These are phyloP conservation scores for Linum lewisii DNA, from an alignment of 345 rosid genomes.

Conservation along the genomic window DNA sequence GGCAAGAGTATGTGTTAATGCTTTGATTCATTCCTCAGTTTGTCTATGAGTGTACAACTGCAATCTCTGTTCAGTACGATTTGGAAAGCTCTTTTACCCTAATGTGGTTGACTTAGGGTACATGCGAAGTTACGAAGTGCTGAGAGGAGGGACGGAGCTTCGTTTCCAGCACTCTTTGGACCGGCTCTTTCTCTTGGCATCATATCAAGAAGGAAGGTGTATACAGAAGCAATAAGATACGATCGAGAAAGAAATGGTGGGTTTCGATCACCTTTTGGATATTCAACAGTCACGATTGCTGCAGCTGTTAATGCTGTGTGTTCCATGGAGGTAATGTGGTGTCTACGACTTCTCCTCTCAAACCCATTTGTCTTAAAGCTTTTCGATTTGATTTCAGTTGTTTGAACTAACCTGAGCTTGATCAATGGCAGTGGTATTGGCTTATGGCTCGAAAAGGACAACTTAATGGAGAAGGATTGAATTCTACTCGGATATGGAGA, in stretches of 20 bases:
- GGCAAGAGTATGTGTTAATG: slow-evolving; percentile 72
- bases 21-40: background rate
- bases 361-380: background rate
- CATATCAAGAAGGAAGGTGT: slow-evolving; percentile 72
- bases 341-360: background rate
- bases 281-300: slow-evolving; percentile 57
- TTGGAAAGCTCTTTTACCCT: background rate
- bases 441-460: slow-evolving; percentile 49
- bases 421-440: slow-evolving; percentile 68
- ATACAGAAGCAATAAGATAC: slow-evolving; percentile 60
- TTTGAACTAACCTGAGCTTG: slow-evolving; percentile 9
- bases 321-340: slow-evolving; percentile 68
- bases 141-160: slow-evolving; percentile 70
- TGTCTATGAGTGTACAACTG: too few relatives aligned
- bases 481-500: slow-evolving; percentile 54
- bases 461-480: slow-evolving; percentile 18
- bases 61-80: background rate
- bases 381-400: background rate
- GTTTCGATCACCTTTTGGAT: slow-evolving; percentile 82
- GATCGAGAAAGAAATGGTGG: slow-evolving; percentile 86
- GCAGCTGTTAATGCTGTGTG: slow-evolving; percentile 60
- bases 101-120: slow-evolving; percentile 37
- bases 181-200: slow-evolving; percentile 66
- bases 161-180: slow-evolving; percentile 66
- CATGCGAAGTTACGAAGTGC: slow-evolving; percentile 51